These are phyloP conservation scores for Nakaseomyces kungkrabaensis DNA, from an alignment of 1,139 yeast species.

Conservation along the genomic window DNA sequence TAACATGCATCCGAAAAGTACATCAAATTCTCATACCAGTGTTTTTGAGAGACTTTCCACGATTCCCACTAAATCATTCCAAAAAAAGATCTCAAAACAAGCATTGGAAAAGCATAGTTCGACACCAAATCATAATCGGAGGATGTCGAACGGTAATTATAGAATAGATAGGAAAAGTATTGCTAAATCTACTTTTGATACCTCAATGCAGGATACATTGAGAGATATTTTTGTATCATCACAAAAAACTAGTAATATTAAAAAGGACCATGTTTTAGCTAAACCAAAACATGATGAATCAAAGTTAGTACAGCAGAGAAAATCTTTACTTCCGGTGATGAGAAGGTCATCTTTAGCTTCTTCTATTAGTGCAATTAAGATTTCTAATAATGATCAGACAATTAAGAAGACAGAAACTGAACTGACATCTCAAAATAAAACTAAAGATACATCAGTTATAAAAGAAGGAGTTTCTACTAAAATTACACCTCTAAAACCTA, in stretches of 20 bases:
- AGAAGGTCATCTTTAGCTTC: neutral
- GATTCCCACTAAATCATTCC: slow-evolving; percentile 27
- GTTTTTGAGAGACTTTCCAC: slow-evolving; percentile 27
- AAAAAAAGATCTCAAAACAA: slow-evolving; percentile 18
- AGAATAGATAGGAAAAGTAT: neutral
- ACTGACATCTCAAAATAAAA: neutral
- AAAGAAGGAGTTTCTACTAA: neutral
- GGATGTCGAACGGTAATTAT: slow-evolving; percentile 17
- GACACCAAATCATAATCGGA: slow-evolving; percentile 9
- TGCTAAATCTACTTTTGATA: slow-evolving; percentile 9
- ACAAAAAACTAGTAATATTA: slow-evolving; percentile 10
- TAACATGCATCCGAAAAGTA: neutral
- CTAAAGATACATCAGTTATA: neutral
- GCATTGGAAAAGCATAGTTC: neutral
- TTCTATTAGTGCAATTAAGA: neutral
- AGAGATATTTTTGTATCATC: slow-evolving; percentile 17
- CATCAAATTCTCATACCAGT: slow-evolving; percentile 6
- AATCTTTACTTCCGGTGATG: neutral
- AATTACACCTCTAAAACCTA: neutral
- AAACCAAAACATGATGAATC: neutral
- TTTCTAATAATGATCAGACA: neutral
- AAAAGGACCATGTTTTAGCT: neutral
- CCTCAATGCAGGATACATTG: slow-evolving; percentile 24
- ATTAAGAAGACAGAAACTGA: neutral
- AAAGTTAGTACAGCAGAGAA: neutral